These are phyloP conservation scores for Blastobotrys chiropterorum DNA, from an alignment of 805 yeast genomes.

Conservation along the genomic window DNA sequence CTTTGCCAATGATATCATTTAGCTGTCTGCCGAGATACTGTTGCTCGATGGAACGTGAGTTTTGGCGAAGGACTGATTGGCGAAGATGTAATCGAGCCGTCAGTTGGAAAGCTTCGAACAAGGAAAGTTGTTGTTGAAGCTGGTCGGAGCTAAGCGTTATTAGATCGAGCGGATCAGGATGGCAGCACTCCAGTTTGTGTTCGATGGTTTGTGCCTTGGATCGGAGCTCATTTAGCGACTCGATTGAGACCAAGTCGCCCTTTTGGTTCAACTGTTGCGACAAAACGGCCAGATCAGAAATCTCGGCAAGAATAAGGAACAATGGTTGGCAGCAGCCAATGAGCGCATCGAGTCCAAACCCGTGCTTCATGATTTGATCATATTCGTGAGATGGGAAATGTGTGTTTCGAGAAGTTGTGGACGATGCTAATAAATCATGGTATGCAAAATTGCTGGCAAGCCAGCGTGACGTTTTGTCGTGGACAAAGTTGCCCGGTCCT, in stretches of 20 bases:
- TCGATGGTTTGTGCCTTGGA: conserved; percentile 37
- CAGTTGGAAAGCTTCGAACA: conserved; percentile 66
- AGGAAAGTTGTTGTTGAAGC: conserved; percentile 56
- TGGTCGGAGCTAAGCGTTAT: conserved; percentile 39
- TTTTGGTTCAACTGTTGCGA: conserved; percentile 31
- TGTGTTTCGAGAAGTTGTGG: conserved; percentile 52
- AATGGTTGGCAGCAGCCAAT: conserved; percentile 67
- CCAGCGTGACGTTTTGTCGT: conserved; percentile 59
- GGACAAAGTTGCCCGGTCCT: conserved; percentile 48
- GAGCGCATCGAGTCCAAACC: conserved; percentile 55
- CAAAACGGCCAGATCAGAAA: conserved; percentile 53
- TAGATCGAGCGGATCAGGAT: conserved; percentile 49
- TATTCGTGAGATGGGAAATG: conserved; percentile 60
- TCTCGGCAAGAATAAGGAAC: conserved; percentile 62
- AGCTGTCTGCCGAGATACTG: conserved; percentile 53
- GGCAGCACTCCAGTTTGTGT: conserved; percentile 40
- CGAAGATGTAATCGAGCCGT: conserved; percentile 62
- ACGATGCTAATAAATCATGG: conserved; percentile 67
- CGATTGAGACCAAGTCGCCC: conserved; percentile 15
- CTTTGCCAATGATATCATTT: conserved; percentile 49
- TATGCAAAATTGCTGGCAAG: conserved; percentile 72
- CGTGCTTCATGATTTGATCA: conserved; percentile 40
- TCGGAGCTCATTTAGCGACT: conserved; percentile 13
- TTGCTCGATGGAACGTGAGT: conserved; percentile 57
- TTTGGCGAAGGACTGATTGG: conserved; percentile 55